Base-by-base conservation (phyloP, 768 basidiomycete species). In the Chalciporus piperatus region DNA sequence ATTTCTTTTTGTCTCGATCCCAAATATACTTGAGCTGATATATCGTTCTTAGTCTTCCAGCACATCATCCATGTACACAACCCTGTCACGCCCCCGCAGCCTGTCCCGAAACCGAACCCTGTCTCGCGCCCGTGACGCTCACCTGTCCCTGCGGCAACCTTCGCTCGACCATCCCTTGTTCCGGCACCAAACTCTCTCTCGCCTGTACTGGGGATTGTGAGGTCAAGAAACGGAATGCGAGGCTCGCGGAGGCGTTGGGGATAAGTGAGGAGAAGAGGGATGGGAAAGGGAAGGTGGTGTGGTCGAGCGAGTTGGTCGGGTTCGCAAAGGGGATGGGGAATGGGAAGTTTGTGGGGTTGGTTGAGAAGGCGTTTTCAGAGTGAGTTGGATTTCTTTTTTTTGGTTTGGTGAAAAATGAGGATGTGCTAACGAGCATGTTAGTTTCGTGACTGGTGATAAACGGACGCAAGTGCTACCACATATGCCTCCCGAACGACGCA, bases 171-270 rank as follows among this genome's bases (percentile, higher is more conserved):
- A 76, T 87, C 0, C 74, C 78, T 0, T 98, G 97, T 67, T 90
- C 90, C 0, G 48, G 57, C 19, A 59, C 55, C 5, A 63, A 55
- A 37, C 72, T 77, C 40, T 66, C 71, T 41, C 72, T 85, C 9
- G 87, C 88, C 57, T 99, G 97, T 63, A 82, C 83, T 14, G 85
- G 80, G 41, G 92, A 96, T 40, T 99, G 97, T 59, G 76, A 74
- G 33, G 75, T 92, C 45, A 89, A 86, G 40, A 89, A 95, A 65
- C 81, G 97, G 11, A 98, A 97, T 59, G 90, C 86, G 0, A 74
- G 83, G 32, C 70, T 99, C 8, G 97, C 97, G 1, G 92, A 94
- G 35, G 97, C 97, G 2, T 70, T 99, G 5, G 94, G 95, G 0
- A 96, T 98, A 61, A 85, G 72, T 35, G 68, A 78, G 14, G 77